Evolutionary conservation across 1,284 basidiomycete species (phyloP).

Genomic region (Leccinum pallidistipes): DNA sequence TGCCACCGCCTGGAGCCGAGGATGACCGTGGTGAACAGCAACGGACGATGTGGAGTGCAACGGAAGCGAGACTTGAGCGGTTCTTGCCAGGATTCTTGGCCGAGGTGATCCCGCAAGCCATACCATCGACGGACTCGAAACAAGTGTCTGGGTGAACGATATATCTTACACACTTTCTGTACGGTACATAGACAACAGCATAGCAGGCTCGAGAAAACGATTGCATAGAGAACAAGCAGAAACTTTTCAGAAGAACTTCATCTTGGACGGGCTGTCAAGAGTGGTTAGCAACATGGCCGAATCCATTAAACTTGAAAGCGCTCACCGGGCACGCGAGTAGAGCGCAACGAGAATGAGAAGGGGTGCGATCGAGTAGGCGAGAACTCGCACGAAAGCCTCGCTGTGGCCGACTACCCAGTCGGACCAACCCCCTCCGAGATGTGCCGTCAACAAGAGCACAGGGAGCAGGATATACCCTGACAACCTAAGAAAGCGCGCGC

Average conservation of each 20-base stretch:
- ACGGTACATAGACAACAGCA: conserved; percentile 1
- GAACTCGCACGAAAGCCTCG: conserved; percentile 41
- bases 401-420: conserved; percentile 47
- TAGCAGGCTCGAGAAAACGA: neutral
- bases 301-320: conserved; percentile 1
- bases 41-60: conserved; percentile 79
- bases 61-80: conserved; percentile 80
- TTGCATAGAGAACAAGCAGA: neutral
- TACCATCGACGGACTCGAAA: conserved; percentile 16
- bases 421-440: conserved; percentile 68
- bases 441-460: conserved; percentile 52
- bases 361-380: conserved; percentile 59
- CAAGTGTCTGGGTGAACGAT: conserved; percentile 15
- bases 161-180: conserved; percentile 4
- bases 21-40: conserved; percentile 66
- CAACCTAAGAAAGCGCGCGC: conserved; percentile 38
- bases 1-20: conserved; percentile 60
- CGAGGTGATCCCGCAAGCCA: conserved; percentile 56
- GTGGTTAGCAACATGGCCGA: conserved; percentile 4
- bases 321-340: conserved; percentile 49
- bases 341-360: conserved; percentile 40
- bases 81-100: conserved; percentile 88
- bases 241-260: conserved; percentile 43
- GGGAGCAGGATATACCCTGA: conserved; percentile 67
- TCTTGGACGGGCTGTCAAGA: conserved; percentile 46